These are phyloP conservation scores for Neurospora sp. DNA, from an alignment of 495 filamentous ascomycete genomes.

Conservation along the genomic window DNA sequence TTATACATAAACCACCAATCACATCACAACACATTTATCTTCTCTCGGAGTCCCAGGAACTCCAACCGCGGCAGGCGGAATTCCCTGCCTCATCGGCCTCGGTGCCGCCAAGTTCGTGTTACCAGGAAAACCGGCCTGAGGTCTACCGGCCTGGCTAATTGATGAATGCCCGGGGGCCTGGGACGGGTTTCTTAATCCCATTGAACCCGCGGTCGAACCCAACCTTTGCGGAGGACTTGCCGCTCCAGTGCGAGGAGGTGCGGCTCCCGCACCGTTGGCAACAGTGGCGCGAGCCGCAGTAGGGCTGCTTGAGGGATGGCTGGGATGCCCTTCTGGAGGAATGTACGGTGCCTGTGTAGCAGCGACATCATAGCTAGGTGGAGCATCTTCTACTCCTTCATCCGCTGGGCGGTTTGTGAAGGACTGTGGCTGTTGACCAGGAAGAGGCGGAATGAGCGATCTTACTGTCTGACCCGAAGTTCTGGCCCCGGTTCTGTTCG, in stretches of 20 bases:
- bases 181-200: not conserved
- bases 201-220: not conserved
- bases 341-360: conserved; percentile 52
- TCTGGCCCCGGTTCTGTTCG: conserved; percentile 11
- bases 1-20: not conserved
- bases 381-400: conserved; percentile 51
- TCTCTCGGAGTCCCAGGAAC: conserved; percentile 4
- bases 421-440: conserved; percentile 4
- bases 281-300: not conserved
- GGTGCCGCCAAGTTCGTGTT: conserved; percentile 3
- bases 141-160: not conserved
- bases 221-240: not conserved
- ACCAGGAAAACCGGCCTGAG: not conserved
- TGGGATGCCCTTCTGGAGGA: conserved; percentile 49
- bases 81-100: conserved; percentile 16
- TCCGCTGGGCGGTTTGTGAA: conserved; percentile 26
- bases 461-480: conserved; percentile 28
- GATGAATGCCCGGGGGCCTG: not conserved
- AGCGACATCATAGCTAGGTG: conserved; percentile 76
- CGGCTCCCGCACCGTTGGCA: not conserved
- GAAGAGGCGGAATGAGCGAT: conserved; percentile 30
- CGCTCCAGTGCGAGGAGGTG: conserved; percentile 1
- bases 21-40: conserved; percentile 29
- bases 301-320: conserved; percentile 37
- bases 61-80: conserved; percentile 7